Percentiles rank a stretch among this genome's conserved stretches.
Evolutionary conservation across 768 basidiomycete genomes (phyloP).

Genomic region (Pholiota microspora): DNA sequence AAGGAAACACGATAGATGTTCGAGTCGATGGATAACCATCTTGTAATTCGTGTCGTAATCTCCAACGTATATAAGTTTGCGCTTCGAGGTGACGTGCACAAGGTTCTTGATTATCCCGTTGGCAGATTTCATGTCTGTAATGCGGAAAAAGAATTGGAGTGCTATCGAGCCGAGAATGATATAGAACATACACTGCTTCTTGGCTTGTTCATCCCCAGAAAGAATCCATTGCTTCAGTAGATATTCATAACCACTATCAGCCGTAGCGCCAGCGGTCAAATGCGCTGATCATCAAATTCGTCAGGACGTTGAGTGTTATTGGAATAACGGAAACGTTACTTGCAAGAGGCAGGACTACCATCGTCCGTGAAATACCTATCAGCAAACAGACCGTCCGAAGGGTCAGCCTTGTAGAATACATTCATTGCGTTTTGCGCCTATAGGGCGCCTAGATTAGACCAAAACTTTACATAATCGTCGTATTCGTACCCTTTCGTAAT

Average conservation of each 20-base stretch:
- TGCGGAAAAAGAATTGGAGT: neutral
- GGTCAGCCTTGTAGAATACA: conserved; percentile 29
- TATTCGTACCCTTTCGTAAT: conserved; percentile 33
- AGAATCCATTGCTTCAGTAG: conserved; percentile 64
- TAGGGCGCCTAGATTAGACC: neutral
- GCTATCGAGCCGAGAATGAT: neutral
- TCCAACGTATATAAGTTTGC: conserved; percentile 63
- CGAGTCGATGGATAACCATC: conserved; percentile 43
- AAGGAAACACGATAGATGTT: conserved; percentile 72
- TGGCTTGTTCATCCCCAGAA: conserved; percentile 43
- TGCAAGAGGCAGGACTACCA: conserved; percentile 24
- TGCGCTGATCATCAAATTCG: conserved; percentile 27
- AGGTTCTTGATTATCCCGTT: conserved; percentile 56
- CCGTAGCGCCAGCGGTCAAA: conserved; percentile 54
- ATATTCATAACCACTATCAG: conserved; percentile 70
- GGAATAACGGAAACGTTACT: conserved; percentile 2
- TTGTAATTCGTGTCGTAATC: conserved; percentile 34
- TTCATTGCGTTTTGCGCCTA: conserved; percentile 37
- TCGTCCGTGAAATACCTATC: conserved; percentile 26
- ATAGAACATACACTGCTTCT: conserved; percentile 49
- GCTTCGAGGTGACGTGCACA: conserved; percentile 53
- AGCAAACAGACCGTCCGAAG: conserved; percentile 33
- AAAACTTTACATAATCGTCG: neutral
- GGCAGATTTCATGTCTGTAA: conserved; percentile 47
- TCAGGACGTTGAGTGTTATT: neutral